Evolutionary conservation across 2,329 filamentous ascomycete species (phyloP), one percentile per base, ranked within the genome.

Genomic region (Metarhizium anisopliae): DNA sequence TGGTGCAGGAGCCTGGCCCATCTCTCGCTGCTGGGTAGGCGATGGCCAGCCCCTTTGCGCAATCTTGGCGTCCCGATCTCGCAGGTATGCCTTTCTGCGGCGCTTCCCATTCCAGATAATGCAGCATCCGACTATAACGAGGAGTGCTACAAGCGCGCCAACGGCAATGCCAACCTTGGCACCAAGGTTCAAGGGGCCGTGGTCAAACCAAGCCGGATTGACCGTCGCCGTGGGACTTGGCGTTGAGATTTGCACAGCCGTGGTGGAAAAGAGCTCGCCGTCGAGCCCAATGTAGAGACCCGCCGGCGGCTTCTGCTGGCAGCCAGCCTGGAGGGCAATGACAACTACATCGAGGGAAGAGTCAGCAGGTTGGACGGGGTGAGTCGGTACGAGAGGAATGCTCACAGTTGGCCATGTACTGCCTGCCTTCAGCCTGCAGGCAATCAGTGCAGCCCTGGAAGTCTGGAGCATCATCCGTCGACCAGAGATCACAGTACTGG

Each of bases 111-210:
- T 77, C 66, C 77, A 77, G 18, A 86, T 72, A 53, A 86, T 74
- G 55, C 70, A 73, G 63, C 75, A 79, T 10, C 83, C 83, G 8
- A 71, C 60, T 1, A 78, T 13, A 7, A 70, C 64, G 3, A 86
- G 70, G 4, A 83, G 16, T 0, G 80, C 53, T 6, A 75, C 70
- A 0, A 85, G 60, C 0, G 72, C 76, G 5, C 76, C 82, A 25
- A 81, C 71, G 14, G 76, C 79, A 53, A 86, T 80, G 59, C 82
- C 83, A 0, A 84, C 80, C 55, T 82, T 80, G 13, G 74, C 78
- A 4, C 77, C 80, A 1, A 84, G 69, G 2, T 68, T 74, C 7
- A 86, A 64, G 0, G 79, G 72, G 0, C 77, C 76, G 0, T 70
- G 57, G 3, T 72, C 69, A 38, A 71, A 66, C 63, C 75, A 74